Evolutionary conservation across 2,329 filamentous ascomycete species (phyloP), one percentile per base, ranked within the genome.

Genomic region (Neofusicoccum laricinum): DNA sequence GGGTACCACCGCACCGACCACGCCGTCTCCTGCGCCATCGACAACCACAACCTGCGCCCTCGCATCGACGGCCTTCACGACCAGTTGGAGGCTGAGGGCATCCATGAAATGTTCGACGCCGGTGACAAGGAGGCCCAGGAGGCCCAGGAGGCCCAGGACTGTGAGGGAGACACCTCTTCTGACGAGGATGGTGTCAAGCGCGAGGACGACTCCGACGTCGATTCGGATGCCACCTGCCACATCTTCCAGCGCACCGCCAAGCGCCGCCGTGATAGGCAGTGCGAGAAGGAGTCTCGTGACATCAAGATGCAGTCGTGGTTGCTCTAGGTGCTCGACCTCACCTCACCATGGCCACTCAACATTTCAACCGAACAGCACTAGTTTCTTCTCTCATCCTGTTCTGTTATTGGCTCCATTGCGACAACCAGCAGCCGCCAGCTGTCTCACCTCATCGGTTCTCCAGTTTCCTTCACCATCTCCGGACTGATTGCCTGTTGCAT

Each of bases 1-100:
- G 14, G 17, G 12, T 8, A 30, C 10, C 0, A 30, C 1, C 48
- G 61, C 45, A 53, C 25, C 17, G 49, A 30, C 14, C 61, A 63
- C 32, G 49, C 61, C 3, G 49, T 63, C 2, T 36, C 49, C 7
- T 63, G 61, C 3, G 61, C 61, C 25, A 63, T 63, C 8, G 59
- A 62, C 19, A 50, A 62, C 45, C 59, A 62, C 36, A 62, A 51
- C 32, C 34, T 62, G 12, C 43, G 46, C 0, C 11, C 12, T 3
- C 17, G 32, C 4, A 46, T 46, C 4, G 38, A 51, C 0, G 21
- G 4, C 4, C 41, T 59, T 2, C 55, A 41, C 7, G 10, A 2
- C 0, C 25, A 32, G 2, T 46, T 41, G 55, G 40, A 46, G 25
- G n/a, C 15, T 0, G 55, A 59, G 30, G n/a, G 17, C 25, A 15